Conservation (phyloP, 108 stramenopile species). For the Pelagomonas calceolata region DNA sequence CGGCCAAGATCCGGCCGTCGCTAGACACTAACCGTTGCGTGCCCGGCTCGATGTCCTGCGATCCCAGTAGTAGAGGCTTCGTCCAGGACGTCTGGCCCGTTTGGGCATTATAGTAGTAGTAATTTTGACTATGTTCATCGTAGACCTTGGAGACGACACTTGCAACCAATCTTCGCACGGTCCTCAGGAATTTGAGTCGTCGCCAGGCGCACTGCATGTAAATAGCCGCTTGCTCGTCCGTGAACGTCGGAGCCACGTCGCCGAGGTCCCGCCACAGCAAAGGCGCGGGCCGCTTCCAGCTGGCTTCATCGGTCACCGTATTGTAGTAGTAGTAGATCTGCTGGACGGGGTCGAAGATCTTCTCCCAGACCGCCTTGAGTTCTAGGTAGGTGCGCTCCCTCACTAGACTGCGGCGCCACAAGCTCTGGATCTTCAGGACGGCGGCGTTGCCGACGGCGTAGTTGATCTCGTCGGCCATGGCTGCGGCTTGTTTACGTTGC, state of each 20-base stretch:
- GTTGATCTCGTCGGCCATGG: no score
- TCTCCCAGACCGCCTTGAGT: not conserved
- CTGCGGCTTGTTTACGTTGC: no score
- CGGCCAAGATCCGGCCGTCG: not conserved
- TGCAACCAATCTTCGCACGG: not conserved
- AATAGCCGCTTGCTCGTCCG: not conserved
- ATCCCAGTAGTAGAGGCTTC: slow-evolving; percentile 1
- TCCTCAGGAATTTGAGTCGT: not conserved
- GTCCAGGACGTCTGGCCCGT: slow-evolving; percentile 4
- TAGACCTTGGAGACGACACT: slow-evolving; percentile 1
- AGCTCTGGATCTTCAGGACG: not conserved
- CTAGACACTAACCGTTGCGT: not conserved
- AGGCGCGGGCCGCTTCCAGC: not conserved
- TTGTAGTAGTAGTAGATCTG: not conserved
- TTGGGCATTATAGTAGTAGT: slow-evolving; percentile 12
- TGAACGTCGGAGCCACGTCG: slow-evolving; percentile 4
- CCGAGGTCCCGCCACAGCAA: not conserved
- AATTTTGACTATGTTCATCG: not conserved
- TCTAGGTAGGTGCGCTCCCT: not conserved
- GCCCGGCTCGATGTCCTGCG: slow-evolving; percentile 1
- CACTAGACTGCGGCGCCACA: not conserved
- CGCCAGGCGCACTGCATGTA: slow-evolving; percentile 6
- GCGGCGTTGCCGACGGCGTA: no score
- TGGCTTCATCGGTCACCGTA: not conserved
- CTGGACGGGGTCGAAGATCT: not conserved